Evolutionary conservation across 805 yeast species (phyloP).

Genomic region (Teunomyces cretensis): DNA sequence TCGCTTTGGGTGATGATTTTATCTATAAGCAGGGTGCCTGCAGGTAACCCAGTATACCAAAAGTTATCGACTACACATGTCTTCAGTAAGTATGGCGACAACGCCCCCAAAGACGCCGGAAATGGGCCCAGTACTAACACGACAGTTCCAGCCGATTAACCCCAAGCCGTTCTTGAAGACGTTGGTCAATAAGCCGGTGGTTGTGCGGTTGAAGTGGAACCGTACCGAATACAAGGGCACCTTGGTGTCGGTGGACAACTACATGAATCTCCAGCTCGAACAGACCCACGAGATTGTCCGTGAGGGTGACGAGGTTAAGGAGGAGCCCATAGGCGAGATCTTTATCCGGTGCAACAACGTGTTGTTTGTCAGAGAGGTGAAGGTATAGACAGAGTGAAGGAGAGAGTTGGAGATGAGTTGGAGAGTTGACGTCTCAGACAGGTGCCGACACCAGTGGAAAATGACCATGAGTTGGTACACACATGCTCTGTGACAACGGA

Average conservation of each 20-base stretch:
- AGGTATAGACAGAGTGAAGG: too few species aligned
- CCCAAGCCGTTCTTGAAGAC: conserved; percentile 89
- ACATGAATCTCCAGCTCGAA: conserved; percentile 83
- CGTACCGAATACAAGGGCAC: conserved; percentile 82
- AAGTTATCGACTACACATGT: neutral
- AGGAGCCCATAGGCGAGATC: conserved; percentile 25
- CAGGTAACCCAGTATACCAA: neutral
- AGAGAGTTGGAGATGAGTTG: neutral
- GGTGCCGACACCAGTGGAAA: too few species aligned
- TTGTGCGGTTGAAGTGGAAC: conserved; percentile 87
- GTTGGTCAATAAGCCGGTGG: conserved; percentile 65
- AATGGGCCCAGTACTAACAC: neutral
- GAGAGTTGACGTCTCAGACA: too few species aligned
- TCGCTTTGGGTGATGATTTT: too few species aligned
- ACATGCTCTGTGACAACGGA: too few species aligned
- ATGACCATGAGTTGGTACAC: too few species aligned
- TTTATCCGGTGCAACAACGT: conserved; percentile 31
- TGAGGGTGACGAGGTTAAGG: conserved; percentile 35
- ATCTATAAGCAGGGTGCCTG: neutral
- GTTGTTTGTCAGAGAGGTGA: conserved; percentile 21
- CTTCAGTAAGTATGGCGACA: conserved; percentile 1
- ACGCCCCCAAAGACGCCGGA: neutral
- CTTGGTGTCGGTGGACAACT: conserved; percentile 79
- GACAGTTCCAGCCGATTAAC: conserved; percentile 62
- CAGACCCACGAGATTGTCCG: conserved; percentile 50